These are phyloP conservation scores for Chloromonas sp. DNA, from an alignment of 163 green algal genomes.

Conservation along the genomic window DNA sequence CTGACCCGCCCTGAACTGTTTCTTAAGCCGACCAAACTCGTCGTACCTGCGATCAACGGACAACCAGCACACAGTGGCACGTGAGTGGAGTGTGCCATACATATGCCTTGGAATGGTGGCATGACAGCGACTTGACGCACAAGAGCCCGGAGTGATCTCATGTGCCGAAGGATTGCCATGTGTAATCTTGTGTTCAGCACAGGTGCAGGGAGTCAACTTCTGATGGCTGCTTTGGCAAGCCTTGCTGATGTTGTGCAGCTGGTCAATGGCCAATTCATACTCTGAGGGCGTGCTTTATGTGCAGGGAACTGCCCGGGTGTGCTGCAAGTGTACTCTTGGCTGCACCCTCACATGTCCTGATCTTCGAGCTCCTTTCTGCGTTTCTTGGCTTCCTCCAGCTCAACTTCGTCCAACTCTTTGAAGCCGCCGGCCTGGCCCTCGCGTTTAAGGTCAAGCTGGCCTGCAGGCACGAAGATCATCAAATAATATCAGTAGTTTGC, in stretches of 20 bases:
- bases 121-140: background rate
- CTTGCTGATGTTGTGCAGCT: no score
- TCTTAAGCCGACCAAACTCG: conserved; percentile 82
- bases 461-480: conserved; percentile 2
- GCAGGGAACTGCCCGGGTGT: background rate
- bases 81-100: background rate
- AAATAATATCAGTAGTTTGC: background rate
- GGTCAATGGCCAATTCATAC: background rate
- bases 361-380: conserved; percentile 64
- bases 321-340: background rate
- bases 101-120: no score
- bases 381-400: conserved; percentile 67
- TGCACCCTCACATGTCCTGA: conserved; percentile 32
- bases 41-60: conserved; percentile 62
- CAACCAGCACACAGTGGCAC: background rate
- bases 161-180: no score
- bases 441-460: conserved; percentile 5
- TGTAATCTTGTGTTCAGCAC: no score
- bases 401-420: conserved; percentile 77
- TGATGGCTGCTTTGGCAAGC: no score
- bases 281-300: background rate
- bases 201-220: no score
- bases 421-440: conserved; percentile 64
- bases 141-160: background rate
- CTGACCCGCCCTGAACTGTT: conserved; percentile 54